A percentile compares a stretch with the other conserved stretches of the same genome.
These are phyloP conservation scores for Claviceps pusilla DNA, from an alignment of 2,329 filamentous ascomycete genomes.

Conservation along the genomic window DNA sequence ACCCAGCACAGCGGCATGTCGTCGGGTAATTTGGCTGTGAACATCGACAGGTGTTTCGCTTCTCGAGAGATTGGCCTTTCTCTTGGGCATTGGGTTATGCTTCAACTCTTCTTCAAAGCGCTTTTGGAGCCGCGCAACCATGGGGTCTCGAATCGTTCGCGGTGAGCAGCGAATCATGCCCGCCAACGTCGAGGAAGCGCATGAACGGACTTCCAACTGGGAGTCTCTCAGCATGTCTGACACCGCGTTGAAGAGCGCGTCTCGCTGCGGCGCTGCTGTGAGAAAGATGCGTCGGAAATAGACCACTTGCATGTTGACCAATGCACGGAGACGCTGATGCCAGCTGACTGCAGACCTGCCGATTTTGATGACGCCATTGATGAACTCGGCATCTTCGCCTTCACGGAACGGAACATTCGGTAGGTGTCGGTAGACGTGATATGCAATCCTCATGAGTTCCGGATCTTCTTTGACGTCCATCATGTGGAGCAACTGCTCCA, in stretches of 20 bases:
- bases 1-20: conserved; percentile 84
- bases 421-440: conserved; percentile 90
- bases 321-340: conserved; percentile 86
- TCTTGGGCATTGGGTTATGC: conserved; percentile 76
- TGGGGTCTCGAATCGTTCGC: conserved; percentile 57
- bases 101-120: conserved; percentile 67
- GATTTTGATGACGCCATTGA: conserved; percentile 73
- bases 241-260: conserved; percentile 78
- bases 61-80: conserved; percentile 39
- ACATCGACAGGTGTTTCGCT: conserved; percentile 56
- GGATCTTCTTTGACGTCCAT: conserved; percentile 99
- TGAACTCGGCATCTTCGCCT: conserved; percentile 73
- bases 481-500: conserved; percentile 92
- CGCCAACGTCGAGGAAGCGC: conserved; percentile 80
- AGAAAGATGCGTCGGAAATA: conserved; percentile 95
- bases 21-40: conserved; percentile 62
- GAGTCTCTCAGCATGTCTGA: conserved; percentile 84
- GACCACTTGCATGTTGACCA: conserved; percentile 97
- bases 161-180: conserved; percentile 98
- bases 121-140: conserved; percentile 59
- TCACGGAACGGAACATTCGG: conserved; percentile 86
- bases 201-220: conserved; percentile 86
- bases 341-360: conserved; percentile 73
- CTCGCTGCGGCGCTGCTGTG: conserved; percentile 57
- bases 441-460: conserved; percentile 84